These are phyloP conservation scores for Rosellinia necatrix DNA, from an alignment of 2,329 filamentous ascomycete genomes.

Conservation along the genomic window DNA sequence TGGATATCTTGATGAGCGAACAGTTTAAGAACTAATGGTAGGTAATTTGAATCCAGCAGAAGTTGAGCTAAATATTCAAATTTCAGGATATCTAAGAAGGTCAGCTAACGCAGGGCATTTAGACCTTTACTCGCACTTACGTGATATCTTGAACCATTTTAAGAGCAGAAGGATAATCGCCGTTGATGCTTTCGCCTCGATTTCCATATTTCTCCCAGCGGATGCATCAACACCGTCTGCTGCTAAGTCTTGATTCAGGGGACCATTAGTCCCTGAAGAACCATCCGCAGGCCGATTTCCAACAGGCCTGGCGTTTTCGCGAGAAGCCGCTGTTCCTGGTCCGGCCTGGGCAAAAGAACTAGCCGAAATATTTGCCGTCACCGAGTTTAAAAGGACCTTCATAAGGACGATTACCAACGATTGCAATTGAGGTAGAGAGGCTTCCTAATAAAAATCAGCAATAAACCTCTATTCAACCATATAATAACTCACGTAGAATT, in stretches of 20 bases:
- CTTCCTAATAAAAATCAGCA: constrained; percentile 57
- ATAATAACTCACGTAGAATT: constrained; percentile 76
- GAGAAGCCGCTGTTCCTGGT: constrained; percentile 45
- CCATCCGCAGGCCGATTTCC: constrained; percentile 40
- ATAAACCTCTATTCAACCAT: constrained; percentile 4
- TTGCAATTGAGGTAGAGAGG: constrained; percentile 82
- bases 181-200: constrained; percentile 89
- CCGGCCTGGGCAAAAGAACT: constrained; percentile 57
- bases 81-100: constrained; percentile 76
- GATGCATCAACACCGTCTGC: constrained; percentile 77
- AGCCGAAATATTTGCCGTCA: constrained; percentile 75
- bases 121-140: constrained; percentile 57
- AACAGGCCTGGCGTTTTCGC: constrained; percentile 46
- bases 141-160: constrained; percentile 96
- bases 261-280: constrained; percentile 39
- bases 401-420: constrained; percentile 91
- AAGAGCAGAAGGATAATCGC: constrained; percentile 83
- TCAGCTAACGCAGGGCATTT: constrained; percentile 1
- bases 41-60: constrained; percentile 90
- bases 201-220: constrained; percentile 75
- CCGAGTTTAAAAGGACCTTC: constrained; percentile 84
- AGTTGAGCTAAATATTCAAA: constrained; percentile 96
- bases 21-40: constrained; percentile 89
- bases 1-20: constrained; percentile 95
- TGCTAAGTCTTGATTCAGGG: constrained; percentile 45